A percentile compares a stretch with the other conserved stretches of the same genome.
Conservation (phyloP, 2,329 filamentous ascomycete species). For the Alternaria postmessia region DNA sequence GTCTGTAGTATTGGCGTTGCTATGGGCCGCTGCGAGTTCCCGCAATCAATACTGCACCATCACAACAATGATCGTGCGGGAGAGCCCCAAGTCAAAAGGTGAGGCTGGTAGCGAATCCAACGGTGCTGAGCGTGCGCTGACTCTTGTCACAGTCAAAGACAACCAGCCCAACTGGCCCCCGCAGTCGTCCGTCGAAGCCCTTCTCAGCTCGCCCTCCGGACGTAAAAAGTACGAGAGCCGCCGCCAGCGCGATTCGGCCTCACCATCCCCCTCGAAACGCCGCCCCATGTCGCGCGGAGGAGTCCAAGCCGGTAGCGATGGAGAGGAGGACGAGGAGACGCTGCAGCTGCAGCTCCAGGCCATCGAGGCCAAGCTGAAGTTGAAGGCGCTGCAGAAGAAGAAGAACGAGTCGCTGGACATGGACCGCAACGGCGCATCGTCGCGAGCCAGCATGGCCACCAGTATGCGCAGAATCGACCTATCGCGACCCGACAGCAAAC, state of each 20-base stretch:
- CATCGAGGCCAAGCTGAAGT: conserved; percentile 84
- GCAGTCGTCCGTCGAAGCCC: conserved; percentile 67
- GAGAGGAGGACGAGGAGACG: conserved; percentile 80
- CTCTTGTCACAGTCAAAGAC: conserved; percentile 43
- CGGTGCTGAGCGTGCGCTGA: conserved; percentile 24
- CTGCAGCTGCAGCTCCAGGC: conserved; percentile 85
- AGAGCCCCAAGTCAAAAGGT: conserved; percentile 57
- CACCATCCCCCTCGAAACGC: conserved; percentile 66
- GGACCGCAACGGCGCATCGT: conserved; percentile 33
- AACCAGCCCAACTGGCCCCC: conserved; percentile 65
- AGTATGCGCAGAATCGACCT: conserved; percentile 33
- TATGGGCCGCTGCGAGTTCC: conserved; percentile 37
- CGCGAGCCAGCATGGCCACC: conserved; percentile 39
- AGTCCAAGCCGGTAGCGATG: conserved; percentile 17
- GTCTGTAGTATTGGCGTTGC: conserved; percentile 25
- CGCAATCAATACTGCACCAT: conserved; percentile 24
- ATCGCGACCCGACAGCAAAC: conserved; percentile 32
- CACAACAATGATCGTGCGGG: conserved; percentile 56
- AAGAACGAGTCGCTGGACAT: conserved; percentile 33
- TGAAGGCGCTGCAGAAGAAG: conserved; percentile 81
- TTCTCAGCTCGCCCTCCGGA: conserved; percentile 77
- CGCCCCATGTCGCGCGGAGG: conserved; percentile 35
- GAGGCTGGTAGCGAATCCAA: conserved; percentile 18
- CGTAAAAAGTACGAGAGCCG: conserved; percentile 74
- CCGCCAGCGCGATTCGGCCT: conserved; percentile 65